A percentile compares a stretch with the other conserved stretches of the same genome.
Conservation (phyloP, 805 yeast genomes). For the Naumovozyma dairenensis region DNA sequence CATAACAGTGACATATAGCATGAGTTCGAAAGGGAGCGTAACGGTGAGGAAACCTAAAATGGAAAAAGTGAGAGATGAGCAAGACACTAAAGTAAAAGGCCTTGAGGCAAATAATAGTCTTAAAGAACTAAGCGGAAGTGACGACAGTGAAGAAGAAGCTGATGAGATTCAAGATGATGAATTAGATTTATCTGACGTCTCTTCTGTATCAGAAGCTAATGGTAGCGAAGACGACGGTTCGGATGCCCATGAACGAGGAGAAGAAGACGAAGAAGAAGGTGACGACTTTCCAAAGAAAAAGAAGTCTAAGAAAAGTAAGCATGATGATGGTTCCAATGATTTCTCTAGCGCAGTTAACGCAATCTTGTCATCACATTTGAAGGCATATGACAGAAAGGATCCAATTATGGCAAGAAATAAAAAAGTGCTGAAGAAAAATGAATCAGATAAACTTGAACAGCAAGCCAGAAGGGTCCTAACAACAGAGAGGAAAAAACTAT, state of each 20-base stretch:
- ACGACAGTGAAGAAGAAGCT: slow-evolving; percentile 13
- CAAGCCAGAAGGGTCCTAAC: slow-evolving; percentile 66
- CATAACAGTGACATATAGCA: neutral
- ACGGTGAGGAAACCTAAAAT: slow-evolving; percentile 7
- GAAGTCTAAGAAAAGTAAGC: slow-evolving; percentile 46
- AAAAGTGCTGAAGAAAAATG: slow-evolving; percentile 57
- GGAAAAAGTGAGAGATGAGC: neutral
- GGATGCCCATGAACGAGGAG: slow-evolving; percentile 16
- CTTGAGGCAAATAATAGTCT: slow-evolving; percentile 1
- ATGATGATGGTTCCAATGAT: slow-evolving; percentile 60
- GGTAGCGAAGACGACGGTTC: slow-evolving; percentile 13
- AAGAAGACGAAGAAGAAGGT: slow-evolving; percentile 25
- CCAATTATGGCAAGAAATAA: slow-evolving; percentile 87
- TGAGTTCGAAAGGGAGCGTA: slow-evolving; percentile 2
- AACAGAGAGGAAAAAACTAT: slow-evolving; percentile 58
- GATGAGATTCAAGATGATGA: slow-evolving; percentile 16
- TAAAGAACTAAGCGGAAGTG: slow-evolving; percentile 7
- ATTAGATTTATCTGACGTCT: slow-evolving; percentile 12
- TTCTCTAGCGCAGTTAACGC: slow-evolving; percentile 81
- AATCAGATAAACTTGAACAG: slow-evolving; percentile 69
- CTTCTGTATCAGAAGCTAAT: slow-evolving; percentile 8
- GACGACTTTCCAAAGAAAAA: slow-evolving; percentile 38
- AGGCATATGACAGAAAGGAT: slow-evolving; percentile 80
- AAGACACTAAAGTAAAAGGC: neutral
- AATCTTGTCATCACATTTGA: slow-evolving; percentile 72